These are phyloP conservation scores for Hypomontagnella monticulosa DNA, from an alignment of 495 filamentous ascomycete genomes.

Conservation along the genomic window DNA sequence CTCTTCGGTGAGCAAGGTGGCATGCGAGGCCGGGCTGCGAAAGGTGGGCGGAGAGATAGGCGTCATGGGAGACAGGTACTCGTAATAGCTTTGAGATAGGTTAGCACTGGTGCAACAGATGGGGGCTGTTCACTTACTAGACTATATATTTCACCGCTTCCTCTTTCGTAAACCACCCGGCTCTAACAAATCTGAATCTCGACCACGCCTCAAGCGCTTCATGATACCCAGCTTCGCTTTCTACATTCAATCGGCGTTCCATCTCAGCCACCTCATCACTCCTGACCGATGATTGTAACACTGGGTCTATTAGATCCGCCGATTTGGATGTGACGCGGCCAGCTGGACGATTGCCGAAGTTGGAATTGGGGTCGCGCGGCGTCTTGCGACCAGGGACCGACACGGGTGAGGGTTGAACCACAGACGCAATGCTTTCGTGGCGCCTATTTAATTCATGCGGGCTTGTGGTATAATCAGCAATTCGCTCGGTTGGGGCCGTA, in stretches of 20 bases:
- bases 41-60: conserved; percentile 90
- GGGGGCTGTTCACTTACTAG: conserved; percentile 67
- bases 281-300: conserved; percentile 38
- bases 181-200: conserved; percentile 88
- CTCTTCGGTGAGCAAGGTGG: conserved; percentile 83
- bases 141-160: conserved; percentile 93
- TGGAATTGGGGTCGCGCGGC: conserved; percentile 29
- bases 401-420: conserved; percentile 41
- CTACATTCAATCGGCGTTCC: conserved; percentile 47
- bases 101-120: conserved; percentile 30
- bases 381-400: conserved; percentile 37
- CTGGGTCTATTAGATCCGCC: conserved; percentile 44
- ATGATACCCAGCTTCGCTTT: conserved; percentile 60
- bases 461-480: conserved; percentile 41
- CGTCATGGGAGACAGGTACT: conserved; percentile 86
- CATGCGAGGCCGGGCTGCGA: conserved; percentile 75
- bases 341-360: conserved; percentile 28
- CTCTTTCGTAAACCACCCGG: conserved; percentile 93
- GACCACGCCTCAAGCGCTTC: conserved; percentile 88
- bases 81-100: conserved; percentile 74
- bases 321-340: conserved; percentile 38
- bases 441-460: conserved; percentile 42
- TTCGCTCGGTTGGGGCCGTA: conserved; percentile 13
- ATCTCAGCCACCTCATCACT: conserved; percentile 49
- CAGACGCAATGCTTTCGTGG: conserved; percentile 39